phyloP scores from a whole-genome alignment of 2,329 filamentous ascomycete species.

The Fusarium begoniae region DNA sequence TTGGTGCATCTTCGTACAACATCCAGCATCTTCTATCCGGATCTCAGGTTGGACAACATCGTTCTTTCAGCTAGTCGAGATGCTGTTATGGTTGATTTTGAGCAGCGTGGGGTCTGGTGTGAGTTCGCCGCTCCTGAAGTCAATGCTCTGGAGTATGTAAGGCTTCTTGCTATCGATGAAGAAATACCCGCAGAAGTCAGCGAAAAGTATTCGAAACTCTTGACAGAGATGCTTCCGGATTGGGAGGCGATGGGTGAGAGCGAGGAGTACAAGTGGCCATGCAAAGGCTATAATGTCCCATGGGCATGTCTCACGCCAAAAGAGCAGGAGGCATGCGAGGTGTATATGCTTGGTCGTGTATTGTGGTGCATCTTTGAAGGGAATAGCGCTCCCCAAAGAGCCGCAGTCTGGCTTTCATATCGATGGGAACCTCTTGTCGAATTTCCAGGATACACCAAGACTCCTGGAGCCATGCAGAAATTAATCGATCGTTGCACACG shows the following conservation, averaged over 20 bases:
- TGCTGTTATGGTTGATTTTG: constrained; percentile 68
- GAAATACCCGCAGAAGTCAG: constrained; percentile 52
- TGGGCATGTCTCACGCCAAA: constrained; percentile 62
- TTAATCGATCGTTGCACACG: constrained; percentile 63
- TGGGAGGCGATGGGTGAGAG: constrained; percentile 54
- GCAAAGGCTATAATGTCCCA: constrained; percentile 62
- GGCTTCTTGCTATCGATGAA: constrained; percentile 62
- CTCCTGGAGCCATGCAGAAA: constrained; percentile 55
- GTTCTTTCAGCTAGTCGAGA: constrained; percentile 59
- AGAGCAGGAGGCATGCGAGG: constrained; percentile 67
- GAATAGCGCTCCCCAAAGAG: constrained; percentile 64
- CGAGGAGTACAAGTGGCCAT: constrained; percentile 59
- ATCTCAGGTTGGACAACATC: constrained; percentile 68
- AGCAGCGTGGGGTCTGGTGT: constrained; percentile 70
- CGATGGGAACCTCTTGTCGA: constrained; percentile 63
- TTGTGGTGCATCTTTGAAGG: constrained; percentile 72
- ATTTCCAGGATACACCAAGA: constrained; percentile 62
- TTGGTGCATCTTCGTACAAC: constrained; percentile 59
- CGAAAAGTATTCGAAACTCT: constrained; percentile 52
- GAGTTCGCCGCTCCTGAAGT: constrained; percentile 69
- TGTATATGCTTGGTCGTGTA: constrained; percentile 70
- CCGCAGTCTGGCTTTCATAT: constrained; percentile 68
- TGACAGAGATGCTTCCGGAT: constrained; percentile 56
- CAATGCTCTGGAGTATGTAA: constrained; percentile 66
- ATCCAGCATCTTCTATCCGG: constrained; percentile 63